phyloP scores from a whole-genome alignment of 306 rosid genomes.

The Trichosanthes cucumerina region DNA sequence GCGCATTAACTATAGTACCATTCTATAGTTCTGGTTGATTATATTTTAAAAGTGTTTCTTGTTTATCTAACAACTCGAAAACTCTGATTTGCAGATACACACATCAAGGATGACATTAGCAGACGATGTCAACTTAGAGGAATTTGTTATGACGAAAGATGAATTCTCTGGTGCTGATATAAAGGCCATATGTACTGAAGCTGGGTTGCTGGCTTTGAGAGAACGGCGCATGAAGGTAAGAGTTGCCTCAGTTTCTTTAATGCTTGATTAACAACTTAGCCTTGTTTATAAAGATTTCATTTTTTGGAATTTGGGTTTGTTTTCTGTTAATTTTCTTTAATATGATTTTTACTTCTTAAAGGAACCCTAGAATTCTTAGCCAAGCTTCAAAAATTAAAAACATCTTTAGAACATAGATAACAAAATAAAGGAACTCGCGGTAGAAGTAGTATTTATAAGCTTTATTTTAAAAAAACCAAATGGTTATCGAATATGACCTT shows the following conservation, averaged over 20 bases:
- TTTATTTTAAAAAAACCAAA: no score
- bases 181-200: slow-evolving; percentile 97
- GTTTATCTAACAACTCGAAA: background rate
- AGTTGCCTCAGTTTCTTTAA: slow-evolving; percentile 7
- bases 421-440: background rate
- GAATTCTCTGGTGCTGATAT: slow-evolving; percentile 99
- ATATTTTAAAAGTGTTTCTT: background rate
- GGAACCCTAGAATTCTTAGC: background rate
- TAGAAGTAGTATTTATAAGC: background rate
- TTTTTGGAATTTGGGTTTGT: background rate
- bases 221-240: slow-evolving; percentile 98
- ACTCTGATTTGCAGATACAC: slow-evolving; percentile 57
- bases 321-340: no score
- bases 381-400: background rate
- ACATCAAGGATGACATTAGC: slow-evolving; percentile 96
- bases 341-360: background rate
- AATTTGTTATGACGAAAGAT: slow-evolving; percentile 97
- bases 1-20: background rate
- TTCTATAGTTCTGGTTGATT: background rate
- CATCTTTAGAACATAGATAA: no score
- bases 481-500: no score
- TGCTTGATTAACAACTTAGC: background rate
- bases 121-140: slow-evolving; percentile 95
- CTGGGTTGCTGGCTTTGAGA: slow-evolving; percentile 87
- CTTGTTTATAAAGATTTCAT: background rate